Evolutionary conservation across 768 basidiomycete species (phyloP).

Genomic region (Amylocystis lapponica): DNA sequence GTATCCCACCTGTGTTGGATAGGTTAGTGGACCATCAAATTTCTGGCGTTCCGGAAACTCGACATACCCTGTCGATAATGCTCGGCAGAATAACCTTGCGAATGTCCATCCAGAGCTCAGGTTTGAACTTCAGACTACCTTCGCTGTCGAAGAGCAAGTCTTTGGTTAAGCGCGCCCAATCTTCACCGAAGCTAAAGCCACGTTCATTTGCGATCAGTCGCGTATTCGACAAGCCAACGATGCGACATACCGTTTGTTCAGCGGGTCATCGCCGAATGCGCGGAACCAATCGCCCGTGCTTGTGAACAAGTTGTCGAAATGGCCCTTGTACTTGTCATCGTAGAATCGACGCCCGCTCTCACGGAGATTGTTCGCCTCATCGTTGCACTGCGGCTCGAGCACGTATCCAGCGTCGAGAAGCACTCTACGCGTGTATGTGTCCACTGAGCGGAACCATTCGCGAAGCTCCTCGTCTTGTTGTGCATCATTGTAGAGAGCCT

Average conservation of each 20-base stretch:
- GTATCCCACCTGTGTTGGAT: constrained; percentile 51
- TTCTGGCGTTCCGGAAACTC: too few species aligned
- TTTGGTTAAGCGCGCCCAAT: constrained; percentile 74
- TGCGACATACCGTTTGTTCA: constrained; percentile 48
- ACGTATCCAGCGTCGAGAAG: constrained; percentile 83
- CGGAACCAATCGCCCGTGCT: constrained; percentile 73
- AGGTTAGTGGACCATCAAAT: too few species aligned
- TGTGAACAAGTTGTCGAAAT: constrained; percentile 79
- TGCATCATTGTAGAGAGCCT: constrained; percentile 69
- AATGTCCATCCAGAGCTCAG: constrained; percentile 84
- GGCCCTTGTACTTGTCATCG: constrained; percentile 61
- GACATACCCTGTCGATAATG: constrained; percentile 63
- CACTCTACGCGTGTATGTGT: constrained; percentile 63
- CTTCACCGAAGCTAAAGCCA: constrained; percentile 54
- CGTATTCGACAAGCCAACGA: neutral
- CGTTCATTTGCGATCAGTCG: neutral
- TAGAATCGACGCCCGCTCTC: constrained; percentile 78
- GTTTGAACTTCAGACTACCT: constrained; percentile 85
- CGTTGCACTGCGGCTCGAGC: constrained; percentile 69
- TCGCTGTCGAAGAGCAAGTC: constrained; percentile 80
- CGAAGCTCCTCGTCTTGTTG: constrained; percentile 68
- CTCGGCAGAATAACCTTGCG: constrained; percentile 76
- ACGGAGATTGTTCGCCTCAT: constrained; percentile 54
- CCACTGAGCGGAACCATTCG: constrained; percentile 62
- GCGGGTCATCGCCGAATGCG: constrained; percentile 78